Conservation (phyloP, 148 eudicot genomes). For the Rhododendron griersonianum region DNA sequence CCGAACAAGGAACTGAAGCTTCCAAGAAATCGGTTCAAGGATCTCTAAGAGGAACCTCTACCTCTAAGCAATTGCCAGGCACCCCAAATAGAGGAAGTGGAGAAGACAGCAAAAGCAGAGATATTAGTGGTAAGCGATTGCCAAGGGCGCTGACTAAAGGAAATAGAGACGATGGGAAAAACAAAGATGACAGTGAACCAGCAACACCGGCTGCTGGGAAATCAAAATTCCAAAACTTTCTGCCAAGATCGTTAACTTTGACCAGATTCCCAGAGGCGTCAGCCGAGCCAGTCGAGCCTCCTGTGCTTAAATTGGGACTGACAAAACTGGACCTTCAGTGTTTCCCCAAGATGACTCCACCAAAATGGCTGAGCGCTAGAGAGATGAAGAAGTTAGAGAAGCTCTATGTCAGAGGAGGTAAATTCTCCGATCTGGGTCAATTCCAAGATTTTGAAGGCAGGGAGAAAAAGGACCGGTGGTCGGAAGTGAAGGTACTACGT, state of each 20-base stretch:
- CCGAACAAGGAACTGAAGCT: not conserved
- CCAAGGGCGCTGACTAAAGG: not conserved
- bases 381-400: constrained; percentile 20
- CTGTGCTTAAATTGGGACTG: constrained; percentile 12
- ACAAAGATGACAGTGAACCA: not conserved
- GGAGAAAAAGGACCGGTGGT: constrained; percentile 12
- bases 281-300: not conserved
- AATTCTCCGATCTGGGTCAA: constrained; percentile 21
- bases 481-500: constrained; percentile 23
- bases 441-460: not conserved
- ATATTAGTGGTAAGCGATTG: not conserved
- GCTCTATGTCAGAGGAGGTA: constrained; percentile 47
- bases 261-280: not conserved
- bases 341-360: constrained; percentile 17
- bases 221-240: not conserved
- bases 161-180: not conserved
- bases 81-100: not conserved
- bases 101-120: not conserved
- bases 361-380: constrained; percentile 17
- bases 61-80: not conserved
- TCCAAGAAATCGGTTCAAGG: not conserved
- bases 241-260: not conserved
- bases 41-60: not conserved
- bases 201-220: not conserved
- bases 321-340: constrained; percentile 40